Percentiles rank a stretch among this genome's conserved stretches.
Conservation (phyloP, 1,284 basidiomycete species). For the Rhodotorula sp. region DNA sequence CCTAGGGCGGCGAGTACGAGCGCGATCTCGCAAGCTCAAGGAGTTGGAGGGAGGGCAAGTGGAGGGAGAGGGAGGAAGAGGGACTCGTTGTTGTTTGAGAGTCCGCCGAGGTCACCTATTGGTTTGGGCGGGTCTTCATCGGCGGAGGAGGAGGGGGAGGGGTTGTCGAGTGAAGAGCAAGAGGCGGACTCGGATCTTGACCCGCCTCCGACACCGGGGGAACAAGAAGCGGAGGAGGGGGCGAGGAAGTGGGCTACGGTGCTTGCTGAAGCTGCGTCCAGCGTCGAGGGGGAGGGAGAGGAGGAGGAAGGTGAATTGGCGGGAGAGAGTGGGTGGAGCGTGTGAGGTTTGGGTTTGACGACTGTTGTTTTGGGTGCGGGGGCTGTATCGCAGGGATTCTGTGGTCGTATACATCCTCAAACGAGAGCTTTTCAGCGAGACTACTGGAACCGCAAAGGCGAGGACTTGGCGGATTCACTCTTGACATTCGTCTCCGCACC, state of each 20-base stretch:
- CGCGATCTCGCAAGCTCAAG: background rate
- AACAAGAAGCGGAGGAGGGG: slow-evolving; percentile 26
- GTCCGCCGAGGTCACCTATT: background rate
- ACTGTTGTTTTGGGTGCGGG: too few relatives aligned
- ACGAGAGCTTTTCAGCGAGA: too few relatives aligned
- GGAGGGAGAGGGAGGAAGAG: background rate
- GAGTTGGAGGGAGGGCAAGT: background rate
- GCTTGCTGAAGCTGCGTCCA: background rate
- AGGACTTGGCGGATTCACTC: too few relatives aligned
- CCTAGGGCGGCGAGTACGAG: background rate
- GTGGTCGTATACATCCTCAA: too few relatives aligned
- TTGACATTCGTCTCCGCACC: background rate
- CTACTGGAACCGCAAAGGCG: too few relatives aligned
- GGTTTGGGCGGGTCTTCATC: background rate
- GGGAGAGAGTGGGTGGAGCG: background rate
- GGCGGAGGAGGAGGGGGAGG: background rate
- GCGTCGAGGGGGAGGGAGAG: background rate
- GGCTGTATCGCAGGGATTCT: too few relatives aligned
- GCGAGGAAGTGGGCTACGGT: slow-evolving; percentile 14
- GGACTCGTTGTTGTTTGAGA: background rate
- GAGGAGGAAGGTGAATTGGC: background rate
- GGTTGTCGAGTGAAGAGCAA: background rate
- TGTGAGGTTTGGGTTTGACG: background rate
- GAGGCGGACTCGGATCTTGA: background rate
- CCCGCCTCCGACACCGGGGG: slow-evolving; percentile 10